phyloP scores from a whole-genome alignment of 305 asterid species.

The Plantago rigida region DNA sequence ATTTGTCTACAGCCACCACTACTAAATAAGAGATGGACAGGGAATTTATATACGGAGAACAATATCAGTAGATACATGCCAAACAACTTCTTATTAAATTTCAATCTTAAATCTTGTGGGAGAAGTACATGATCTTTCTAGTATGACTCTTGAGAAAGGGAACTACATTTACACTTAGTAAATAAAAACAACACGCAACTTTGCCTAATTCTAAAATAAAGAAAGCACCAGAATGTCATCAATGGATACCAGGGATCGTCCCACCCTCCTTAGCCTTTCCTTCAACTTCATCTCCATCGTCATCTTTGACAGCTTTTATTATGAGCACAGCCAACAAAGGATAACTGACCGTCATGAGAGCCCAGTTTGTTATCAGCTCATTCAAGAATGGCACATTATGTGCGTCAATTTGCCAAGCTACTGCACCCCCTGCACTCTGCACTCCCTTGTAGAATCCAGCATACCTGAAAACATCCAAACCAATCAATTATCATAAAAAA shows the following conservation, averaged over 20 bases:
- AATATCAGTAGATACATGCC: slow-evolving; percentile 1
- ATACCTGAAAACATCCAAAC: slow-evolving; percentile 39
- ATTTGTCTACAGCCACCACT: too few relatives aligned
- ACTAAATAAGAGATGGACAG: too few relatives aligned
- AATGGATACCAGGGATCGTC: slow-evolving; percentile 34
- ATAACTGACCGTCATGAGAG: slow-evolving; percentile 57
- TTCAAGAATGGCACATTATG: slow-evolving; percentile 45
- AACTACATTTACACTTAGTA: slow-evolving; percentile 16
- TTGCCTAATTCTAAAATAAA: slow-evolving; percentile 17
- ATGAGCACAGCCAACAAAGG: slow-evolving; percentile 62
- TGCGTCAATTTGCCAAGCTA: slow-evolving; percentile 88
- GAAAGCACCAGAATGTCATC: slow-evolving; percentile 13
- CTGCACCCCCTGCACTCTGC: slow-evolving; percentile 93
- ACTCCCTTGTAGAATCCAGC: slow-evolving; percentile 90
- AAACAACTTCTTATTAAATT: background rate
- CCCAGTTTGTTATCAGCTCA: slow-evolving; percentile 65
- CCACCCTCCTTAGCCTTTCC: slow-evolving; percentile 34
- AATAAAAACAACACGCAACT: slow-evolving; percentile 11
- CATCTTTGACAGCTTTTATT: slow-evolving; percentile 65
- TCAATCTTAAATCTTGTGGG: background rate
- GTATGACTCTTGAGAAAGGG: slow-evolving; percentile 5
- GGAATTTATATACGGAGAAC: background rate
- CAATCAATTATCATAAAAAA: background rate
- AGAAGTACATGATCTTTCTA: slow-evolving; percentile 8
- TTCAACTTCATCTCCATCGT: slow-evolving; percentile 34